Evolutionary conservation across 805 yeast genomes (phyloP).

Genomic region (Saturnispora dispora): DNA sequence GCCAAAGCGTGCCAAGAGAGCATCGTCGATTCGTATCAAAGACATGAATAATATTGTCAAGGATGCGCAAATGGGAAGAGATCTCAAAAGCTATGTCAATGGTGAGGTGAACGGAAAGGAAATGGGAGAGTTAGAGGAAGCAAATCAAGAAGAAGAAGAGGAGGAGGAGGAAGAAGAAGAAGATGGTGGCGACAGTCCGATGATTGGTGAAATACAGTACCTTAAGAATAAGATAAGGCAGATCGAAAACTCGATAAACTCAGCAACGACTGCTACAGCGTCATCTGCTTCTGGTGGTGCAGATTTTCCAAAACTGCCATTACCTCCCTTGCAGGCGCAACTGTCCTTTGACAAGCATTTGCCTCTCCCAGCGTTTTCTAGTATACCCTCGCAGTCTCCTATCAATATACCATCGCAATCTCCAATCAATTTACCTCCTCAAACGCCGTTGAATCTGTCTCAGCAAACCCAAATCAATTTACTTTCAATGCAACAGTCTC

Average conservation of each 20-base stretch:
- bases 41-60: background rate
- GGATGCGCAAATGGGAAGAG: background rate
- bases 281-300: background rate
- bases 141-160: background rate
- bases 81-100: background rate
- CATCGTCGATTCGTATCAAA: background rate
- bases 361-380: background rate
- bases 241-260: slow-evolving; percentile 34
- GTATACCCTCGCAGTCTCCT: background rate
- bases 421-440: background rate
- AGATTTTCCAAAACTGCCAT: background rate
- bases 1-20: background rate
- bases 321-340: background rate
- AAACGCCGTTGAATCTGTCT: background rate
- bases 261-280: background rate
- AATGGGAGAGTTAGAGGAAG: background rate
- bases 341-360: background rate
- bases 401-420: background rate
- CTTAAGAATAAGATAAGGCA: slow-evolving; percentile 36
- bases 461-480: background rate
- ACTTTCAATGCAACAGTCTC: background rate
- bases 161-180: background rate
- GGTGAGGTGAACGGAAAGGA: background rate
- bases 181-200: slow-evolving; percentile 1
- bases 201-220: slow-evolving; percentile 26